Base-by-base conservation (phyloP, 805 yeast genomes). In the Metschnikowia borealis region DNA sequence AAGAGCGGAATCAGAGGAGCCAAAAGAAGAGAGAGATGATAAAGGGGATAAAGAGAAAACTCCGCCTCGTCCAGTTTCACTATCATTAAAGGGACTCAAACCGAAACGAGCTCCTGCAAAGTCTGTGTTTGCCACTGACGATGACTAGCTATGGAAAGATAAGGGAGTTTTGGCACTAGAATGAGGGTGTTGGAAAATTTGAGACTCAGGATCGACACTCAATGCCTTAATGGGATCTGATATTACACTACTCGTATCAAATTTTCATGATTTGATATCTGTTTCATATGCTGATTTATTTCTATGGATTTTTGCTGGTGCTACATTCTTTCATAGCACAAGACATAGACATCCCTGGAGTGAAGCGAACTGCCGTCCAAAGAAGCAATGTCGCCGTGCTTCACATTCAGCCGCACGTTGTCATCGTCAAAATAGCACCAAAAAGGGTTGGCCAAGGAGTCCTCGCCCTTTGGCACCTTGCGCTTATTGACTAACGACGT, bases 341-440 rank as follows among this genome's bases (percentile, higher is more conserved):
- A 65, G 18, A 87, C 83, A 62, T 86, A 87, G 0, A 82, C 90
- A 52, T 83, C 85, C 46, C 77, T 73, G 38, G 84, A 78, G 35
- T 78, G 77, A 46, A 67, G 54, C 46, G 66, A 63, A 40, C 52
- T 54, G 40, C 46, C 34, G 21, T 56, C 56, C 52, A 68, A 68
- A 17, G 67, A 70, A 37, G 70, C 69, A 15, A 68, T 55, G 58
- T 73, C 73, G 33, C 81, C 85, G 56, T 81, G 84, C 6, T 68
- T 60, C 20, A 73, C 60, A 54, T 73, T 74, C 42, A 64, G 54
- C 59, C 75, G 71, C 37, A 78, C 79, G 39, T 68, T 70, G 46
- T 86, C 92, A 65, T 87, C 95, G 62, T 87, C 92, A 64, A 87
- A 87, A 54, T 78, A 78, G 54, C 84, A 82, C 94, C 94, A 87